Percentiles rank a stretch among this genome's conserved stretches.
Evolutionary conservation across 1,139 yeast genomes (phyloP).

Genomic region (Sugiyamaella novakii): DNA sequence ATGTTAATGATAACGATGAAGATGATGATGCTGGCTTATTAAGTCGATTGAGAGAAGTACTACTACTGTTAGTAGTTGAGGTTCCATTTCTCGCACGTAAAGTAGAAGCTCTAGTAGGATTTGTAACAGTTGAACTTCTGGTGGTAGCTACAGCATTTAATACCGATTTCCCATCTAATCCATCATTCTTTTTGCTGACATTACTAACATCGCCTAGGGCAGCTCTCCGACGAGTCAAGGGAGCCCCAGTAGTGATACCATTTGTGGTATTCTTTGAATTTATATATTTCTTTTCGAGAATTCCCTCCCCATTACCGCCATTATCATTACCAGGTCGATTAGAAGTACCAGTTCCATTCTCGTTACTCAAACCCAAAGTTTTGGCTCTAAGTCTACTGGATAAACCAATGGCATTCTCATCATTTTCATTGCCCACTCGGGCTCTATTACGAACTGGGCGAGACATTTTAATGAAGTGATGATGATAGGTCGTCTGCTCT

Average conservation of each 20-base stretch:
- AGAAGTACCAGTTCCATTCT: not conserved
- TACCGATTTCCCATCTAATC: conserved; percentile 7
- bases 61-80: not conserved
- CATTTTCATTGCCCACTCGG: conserved; percentile 8
- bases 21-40: not conserved
- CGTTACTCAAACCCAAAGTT: not conserved
- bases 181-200: conserved; percentile 28
- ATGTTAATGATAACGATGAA: not conserved
- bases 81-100: conserved; percentile 2
- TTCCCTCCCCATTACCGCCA: too few relatives aligned
- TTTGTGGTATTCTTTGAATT: not conserved
- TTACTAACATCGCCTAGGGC: conserved; percentile 42
- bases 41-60: not conserved
- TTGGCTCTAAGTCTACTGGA: conserved; percentile 1
- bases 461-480: conserved; percentile 8
- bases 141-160: conserved; percentile 1
- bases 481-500: too few relatives aligned
- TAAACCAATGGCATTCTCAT: conserved; percentile 7
- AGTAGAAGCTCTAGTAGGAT: conserved; percentile 12
- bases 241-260: not conserved
- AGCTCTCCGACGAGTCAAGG: conserved; percentile 41
- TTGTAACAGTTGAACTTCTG: conserved; percentile 9
- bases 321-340: not conserved
- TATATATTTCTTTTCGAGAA: conserved; percentile 1
- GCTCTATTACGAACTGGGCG: conserved; percentile 3